Evolutionary conservation across 495 filamentous ascomycete species (phyloP).

Genomic region (Eremomyces bilateralis): DNA sequence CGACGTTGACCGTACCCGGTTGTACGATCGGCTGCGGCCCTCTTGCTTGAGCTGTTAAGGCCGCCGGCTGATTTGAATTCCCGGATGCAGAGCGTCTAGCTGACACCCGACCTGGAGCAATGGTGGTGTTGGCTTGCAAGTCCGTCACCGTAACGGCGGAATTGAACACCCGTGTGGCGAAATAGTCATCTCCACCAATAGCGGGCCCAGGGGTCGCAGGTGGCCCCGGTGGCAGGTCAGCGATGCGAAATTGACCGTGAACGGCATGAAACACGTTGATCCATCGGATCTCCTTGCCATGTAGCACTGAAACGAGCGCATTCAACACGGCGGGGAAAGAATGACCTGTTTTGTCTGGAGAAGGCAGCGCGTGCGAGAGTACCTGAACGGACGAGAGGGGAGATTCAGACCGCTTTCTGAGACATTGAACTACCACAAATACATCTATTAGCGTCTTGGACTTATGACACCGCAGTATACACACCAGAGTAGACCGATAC

Average conservation of each 20-base stretch:
- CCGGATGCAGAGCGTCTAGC: too few relatives aligned
- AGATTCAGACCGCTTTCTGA: too few relatives aligned
- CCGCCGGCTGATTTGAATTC: too few relatives aligned
- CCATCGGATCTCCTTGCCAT: slow-evolving; percentile 26
- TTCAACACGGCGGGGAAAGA: slow-evolving; percentile 30
- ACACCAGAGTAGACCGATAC: too few relatives aligned
- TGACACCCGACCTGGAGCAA: too few relatives aligned
- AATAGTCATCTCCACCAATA: slow-evolving; percentile 33
- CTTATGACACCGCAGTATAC: too few relatives aligned
- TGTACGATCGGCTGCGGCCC: slow-evolving; percentile 41
- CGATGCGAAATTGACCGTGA: slow-evolving; percentile 37
- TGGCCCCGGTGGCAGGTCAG: slow-evolving; percentile 38
- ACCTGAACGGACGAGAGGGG: too few relatives aligned
- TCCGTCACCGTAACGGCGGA: slow-evolving; percentile 35
- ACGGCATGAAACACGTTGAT: slow-evolving; percentile 45
- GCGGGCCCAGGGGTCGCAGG: slow-evolving; percentile 31
- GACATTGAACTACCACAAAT: too few relatives aligned
- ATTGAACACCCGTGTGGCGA: slow-evolving; percentile 28
- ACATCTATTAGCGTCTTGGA: too few relatives aligned
- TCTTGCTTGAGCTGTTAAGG: too few relatives aligned
- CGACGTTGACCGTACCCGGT: slow-evolving; percentile 39
- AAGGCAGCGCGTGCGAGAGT: slow-evolving; percentile 41
- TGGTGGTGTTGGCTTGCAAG: slow-evolving; percentile 24
- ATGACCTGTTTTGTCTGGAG: slow-evolving; percentile 28
- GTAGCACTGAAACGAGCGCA: slow-evolving; percentile 28